Base-by-base conservation (phyloP, 2,329 filamentous ascomycete genomes). In the Colletotrichum phormii region DNA sequence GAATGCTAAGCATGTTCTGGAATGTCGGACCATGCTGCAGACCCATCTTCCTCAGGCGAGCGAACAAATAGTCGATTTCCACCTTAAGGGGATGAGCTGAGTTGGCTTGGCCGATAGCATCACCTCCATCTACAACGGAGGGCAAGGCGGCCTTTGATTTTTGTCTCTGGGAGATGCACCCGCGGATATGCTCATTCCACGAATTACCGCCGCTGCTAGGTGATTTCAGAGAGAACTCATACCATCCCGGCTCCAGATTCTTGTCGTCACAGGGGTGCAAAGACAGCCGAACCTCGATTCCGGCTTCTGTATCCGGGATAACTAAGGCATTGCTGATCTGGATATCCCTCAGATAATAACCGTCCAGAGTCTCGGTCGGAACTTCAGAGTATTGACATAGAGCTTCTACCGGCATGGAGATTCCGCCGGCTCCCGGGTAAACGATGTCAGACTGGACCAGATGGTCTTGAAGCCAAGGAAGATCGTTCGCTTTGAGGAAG, bases 391-490 rank as follows among this genome's bases (percentile, higher is more conserved):
- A 63, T n/a, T 74, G 73, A 0, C 64, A 62, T 0, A 75, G 29
- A 4, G 73, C 76, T 31, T 76, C 76, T 8, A 75, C 70, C 1
- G 64, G 68, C 74, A 83, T 78, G 9, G 81, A 77, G 3, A 81
- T 77, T n/a, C 77, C 76, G 29, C 82, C 83, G 11, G 80, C 78
- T 18, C 79, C 81, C 60, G 84, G 81, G 66, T 82, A 83, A 71
- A 85, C 83, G 68, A 82, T 81, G 51, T 84, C 79, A 75, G 80
- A 85, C 71, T 85, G 81, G 75, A 87, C 84, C 22, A 78, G 75
- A 76, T 87, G 86, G 71, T 87, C 84, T 67, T 84, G 77, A 18
- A 85, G 81, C 71, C 87, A 88, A 11, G 87, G 82, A n/a, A 83
- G 64, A 33, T 85, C 80, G 4, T 79, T 77, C 0, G 81, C 67